Evolutionary conservation across 1,284 basidiomycete genomes (phyloP).

Genomic region (Megacollybia platyphylla): DNA sequence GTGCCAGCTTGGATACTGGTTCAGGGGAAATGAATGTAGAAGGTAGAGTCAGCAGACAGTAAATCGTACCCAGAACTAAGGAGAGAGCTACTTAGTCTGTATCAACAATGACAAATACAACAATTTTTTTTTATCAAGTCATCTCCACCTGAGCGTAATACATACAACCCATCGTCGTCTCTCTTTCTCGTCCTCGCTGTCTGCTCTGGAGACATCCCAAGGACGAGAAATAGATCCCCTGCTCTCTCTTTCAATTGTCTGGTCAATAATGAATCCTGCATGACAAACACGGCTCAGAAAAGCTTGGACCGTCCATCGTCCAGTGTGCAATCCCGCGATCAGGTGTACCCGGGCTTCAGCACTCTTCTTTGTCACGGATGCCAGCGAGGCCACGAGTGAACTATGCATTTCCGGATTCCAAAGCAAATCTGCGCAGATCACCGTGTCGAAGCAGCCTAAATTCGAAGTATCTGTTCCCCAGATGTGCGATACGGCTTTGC

Average conservation of each 20-base stretch:
- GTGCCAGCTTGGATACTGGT: background rate
- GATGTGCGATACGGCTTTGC: constrained; percentile 38
- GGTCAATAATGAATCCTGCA: constrained; percentile 34
- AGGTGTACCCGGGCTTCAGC: constrained; percentile 38
- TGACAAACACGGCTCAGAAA: constrained; percentile 31
- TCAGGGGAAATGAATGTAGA: background rate
- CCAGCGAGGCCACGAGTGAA: constrained; percentile 39
- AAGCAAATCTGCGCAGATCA: constrained; percentile 63
- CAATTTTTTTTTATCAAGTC: constrained; percentile 1
- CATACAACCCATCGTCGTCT: constrained; percentile 60
- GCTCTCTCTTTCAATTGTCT: constrained; percentile 33
- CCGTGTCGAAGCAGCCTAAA: constrained; percentile 35
- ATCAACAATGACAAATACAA: background rate
- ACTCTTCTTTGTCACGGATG: constrained; percentile 27
- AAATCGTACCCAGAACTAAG: background rate
- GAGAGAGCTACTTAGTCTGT: background rate
- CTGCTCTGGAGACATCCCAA: constrained; percentile 40
- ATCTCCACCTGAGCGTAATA: constrained; percentile 43
- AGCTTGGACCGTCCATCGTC: constrained; percentile 50
- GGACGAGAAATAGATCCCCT: constrained; percentile 20
- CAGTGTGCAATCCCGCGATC: constrained; percentile 63
- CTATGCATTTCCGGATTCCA: constrained; percentile 56
- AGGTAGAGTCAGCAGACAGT: background rate
- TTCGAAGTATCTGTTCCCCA: constrained; percentile 45
- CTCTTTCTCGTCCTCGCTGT: constrained; percentile 47